Percentiles rank a stretch among this genome's conserved stretches.
Conservation (phyloP, 345 rosid species). For the Rhizophora mangle region DNA sequence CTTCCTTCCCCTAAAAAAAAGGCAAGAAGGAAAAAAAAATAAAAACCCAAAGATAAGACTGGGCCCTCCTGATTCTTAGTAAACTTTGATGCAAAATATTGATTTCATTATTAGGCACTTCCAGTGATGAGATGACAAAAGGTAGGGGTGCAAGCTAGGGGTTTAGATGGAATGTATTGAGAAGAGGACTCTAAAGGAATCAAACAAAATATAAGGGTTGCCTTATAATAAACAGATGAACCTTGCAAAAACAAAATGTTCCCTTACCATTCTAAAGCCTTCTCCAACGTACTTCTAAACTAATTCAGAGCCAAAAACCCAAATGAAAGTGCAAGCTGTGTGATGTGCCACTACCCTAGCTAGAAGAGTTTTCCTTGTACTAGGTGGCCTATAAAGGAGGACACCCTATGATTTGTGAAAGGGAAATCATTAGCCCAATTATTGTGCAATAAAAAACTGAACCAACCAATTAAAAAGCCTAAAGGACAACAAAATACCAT, state of each 20-base stretch:
- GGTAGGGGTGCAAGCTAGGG: no score
- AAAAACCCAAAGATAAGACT: no score
- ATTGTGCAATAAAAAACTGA: background rate
- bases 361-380: slow-evolving; percentile 92
- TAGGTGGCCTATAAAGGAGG: slow-evolving; percentile 94
- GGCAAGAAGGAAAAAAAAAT: fast-evolving
- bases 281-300: slow-evolving; percentile 98
- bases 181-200: background rate
- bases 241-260: slow-evolving; percentile 99
- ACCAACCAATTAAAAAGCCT: background rate
- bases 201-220: background rate
- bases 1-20: no score
- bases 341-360: slow-evolving; percentile 99
- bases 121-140: no score
- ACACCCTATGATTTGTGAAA: slow-evolving; percentile 58
- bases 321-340: slow-evolving; percentile 96
- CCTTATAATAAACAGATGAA: slow-evolving; percentile 27
- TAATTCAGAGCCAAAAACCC: slow-evolving; percentile 97
- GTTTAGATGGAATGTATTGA: no score
- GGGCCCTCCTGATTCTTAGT: no score
- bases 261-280: slow-evolving; percentile 98
- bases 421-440: background rate
- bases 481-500: slow-evolving; percentile 47
- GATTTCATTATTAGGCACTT: no score
- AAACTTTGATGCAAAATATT: no score